Percentiles rank a stretch among this genome's conserved stretches.
These are phyloP conservation scores for Esteya vermicola DNA, from an alignment of 2,329 filamentous ascomycete species.

Conservation along the genomic window DNA sequence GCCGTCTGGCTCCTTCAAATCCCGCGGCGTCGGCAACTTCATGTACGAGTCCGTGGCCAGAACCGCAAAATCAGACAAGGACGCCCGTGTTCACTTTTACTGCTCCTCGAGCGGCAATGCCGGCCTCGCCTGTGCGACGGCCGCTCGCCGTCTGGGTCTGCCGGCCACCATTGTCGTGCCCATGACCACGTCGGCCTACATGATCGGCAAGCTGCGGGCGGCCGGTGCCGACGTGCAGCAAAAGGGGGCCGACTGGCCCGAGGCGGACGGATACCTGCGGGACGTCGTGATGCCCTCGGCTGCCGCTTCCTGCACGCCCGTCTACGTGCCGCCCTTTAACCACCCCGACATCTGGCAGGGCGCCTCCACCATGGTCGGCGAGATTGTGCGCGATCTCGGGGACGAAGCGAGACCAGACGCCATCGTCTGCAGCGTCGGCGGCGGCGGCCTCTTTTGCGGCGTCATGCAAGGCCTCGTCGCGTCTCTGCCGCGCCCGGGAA, in stretches of 20 bases:
- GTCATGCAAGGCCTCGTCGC: constrained; percentile 49
- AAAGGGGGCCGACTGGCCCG: constrained; percentile 50
- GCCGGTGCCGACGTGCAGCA: constrained; percentile 55
- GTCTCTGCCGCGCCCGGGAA: constrained; percentile 22
- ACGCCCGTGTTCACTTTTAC: constrained; percentile 50
- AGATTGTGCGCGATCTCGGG: constrained; percentile 22
- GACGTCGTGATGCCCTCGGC: constrained; percentile 33
- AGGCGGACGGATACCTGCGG: constrained; percentile 52
- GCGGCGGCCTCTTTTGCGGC: constrained; percentile 57
- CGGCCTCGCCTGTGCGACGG: constrained; percentile 63
- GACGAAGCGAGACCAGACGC: constrained; percentile 32
- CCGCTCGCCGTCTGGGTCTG: constrained; percentile 45
- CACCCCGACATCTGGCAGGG: constrained; percentile 53
- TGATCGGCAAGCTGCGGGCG: constrained; percentile 51
- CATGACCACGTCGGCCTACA: constrained; percentile 44
- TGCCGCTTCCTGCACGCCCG: constrained; percentile 19
- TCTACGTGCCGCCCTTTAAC: constrained; percentile 56
- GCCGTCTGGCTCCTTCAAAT: constrained; percentile 76
- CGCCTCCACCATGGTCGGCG: constrained; percentile 39
- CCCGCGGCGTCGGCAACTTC: constrained; percentile 58
- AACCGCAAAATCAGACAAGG: not conserved
- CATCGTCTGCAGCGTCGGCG: constrained; percentile 56
- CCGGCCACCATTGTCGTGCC: constrained; percentile 63
- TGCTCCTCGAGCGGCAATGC: constrained; percentile 66
- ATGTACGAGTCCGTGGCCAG: constrained; percentile 30